Evolutionary conservation across 352 stramenopile species (phyloP).

Genomic region (Phytophthora crassamura): DNA sequence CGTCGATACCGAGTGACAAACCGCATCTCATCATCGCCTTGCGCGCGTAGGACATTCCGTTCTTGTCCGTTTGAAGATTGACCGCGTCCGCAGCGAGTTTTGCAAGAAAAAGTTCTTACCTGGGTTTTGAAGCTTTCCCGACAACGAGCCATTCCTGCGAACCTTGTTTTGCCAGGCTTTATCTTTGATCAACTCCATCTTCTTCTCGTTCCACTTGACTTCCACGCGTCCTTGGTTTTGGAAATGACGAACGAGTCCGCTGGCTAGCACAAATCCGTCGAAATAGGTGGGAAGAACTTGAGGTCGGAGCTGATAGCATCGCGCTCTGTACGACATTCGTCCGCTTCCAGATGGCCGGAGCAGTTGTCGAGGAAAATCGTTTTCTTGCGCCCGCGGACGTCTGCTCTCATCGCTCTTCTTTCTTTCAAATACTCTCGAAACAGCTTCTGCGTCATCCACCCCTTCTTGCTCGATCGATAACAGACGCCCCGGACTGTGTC

Average conservation of each 20-base stretch:
- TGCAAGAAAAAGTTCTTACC: conserved; percentile 2
- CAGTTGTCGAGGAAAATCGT: conserved; percentile 12
- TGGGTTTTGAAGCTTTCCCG: conserved; percentile 11
- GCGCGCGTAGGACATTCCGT: too few species aligned
- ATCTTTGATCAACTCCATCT: conserved; percentile 13
- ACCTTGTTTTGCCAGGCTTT: conserved; percentile 13
- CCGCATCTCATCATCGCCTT: too few species aligned
- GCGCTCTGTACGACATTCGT: neutral
- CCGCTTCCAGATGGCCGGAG: too few species aligned
- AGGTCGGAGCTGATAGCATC: neutral
- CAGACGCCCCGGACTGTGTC: too few species aligned
- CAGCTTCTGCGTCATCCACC: conserved; percentile 7
- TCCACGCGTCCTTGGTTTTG: too few species aligned
- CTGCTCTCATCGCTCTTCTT: conserved; percentile 2
- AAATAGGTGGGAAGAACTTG: too few species aligned
- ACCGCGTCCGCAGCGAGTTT: neutral
- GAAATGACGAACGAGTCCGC: conserved; percentile 18
- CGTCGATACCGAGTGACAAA: too few species aligned
- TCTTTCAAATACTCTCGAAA: neutral
- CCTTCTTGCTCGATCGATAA: too few species aligned
- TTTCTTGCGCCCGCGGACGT: too few species aligned
- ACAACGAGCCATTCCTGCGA: too few species aligned
- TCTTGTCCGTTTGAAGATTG: neutral
- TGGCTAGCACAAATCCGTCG: too few species aligned
- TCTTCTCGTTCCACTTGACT: conserved; percentile 22